Evolutionary conservation across 345 rosid genomes (phyloP), one percentile per base, ranked within the genome.

Genomic region (Salix udensis): DNA sequence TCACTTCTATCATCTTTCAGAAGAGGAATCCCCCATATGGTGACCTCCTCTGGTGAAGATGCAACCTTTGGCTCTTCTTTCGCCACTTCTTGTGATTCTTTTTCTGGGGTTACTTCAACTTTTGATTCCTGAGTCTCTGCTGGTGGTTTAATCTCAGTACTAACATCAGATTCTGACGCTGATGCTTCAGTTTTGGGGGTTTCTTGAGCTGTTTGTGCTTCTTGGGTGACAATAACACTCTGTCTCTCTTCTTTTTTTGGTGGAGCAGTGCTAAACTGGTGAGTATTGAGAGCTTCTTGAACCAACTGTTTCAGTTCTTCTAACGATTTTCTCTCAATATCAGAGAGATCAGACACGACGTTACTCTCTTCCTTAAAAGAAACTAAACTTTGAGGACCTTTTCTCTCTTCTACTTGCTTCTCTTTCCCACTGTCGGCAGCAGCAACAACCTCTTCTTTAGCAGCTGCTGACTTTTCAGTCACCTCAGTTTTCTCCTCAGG

Each of bases 1-100:
- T 95, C 93, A 78, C 84, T 89, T 76, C 82, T 72, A n/a, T 91
- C 90, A 83, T 94, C 97, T 68, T 83, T 81, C 21, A 93, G 88
- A 65, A 95, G 92, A 6, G 96, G 93, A 48, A 93, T 84, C 10
- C 98, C 92, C 92, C 94, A 91, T 37, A 91, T 86, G 52, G 78
- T 84, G 50, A 88, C 75, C 76, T 88, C 87, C 53, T 72, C 78
- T 0, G 71, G 81, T 31, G 71, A 82, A n/a, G 9, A 85, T 82
- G n/a, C 76, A 18, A 48, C 39, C 50, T 16, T 62, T 46, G 55
- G 70, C 26, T 62, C 82, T 31, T 82, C 82, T 71, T 76, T 30
- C 4, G 75, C 77, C 48, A 44, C 52, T 21, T 73, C 68, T 18
- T 67, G 37, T 2, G 74, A 76, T 31, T 77, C 68, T 5, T 80